Percentiles rank a stretch among this genome's conserved stretches.
Conservation (phyloP, 164 flowering plant genomes). For the Tinospora cordifolia region DNA sequence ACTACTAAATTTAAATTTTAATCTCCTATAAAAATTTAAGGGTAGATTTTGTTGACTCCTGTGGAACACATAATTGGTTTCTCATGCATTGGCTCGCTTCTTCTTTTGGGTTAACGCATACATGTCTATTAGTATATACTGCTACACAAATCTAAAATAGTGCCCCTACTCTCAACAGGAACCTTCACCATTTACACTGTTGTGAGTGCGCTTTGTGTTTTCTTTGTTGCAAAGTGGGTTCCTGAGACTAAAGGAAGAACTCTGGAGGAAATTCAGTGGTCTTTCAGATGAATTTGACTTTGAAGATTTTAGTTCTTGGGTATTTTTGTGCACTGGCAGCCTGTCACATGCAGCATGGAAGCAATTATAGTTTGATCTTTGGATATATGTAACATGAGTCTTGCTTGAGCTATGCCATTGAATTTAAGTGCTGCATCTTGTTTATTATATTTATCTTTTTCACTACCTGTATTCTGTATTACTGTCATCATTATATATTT, state of each 20-base stretch:
- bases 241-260: constrained; percentile 85
- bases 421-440: neutral
- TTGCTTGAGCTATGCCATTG: neutral
- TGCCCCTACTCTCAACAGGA: constrained; percentile 33
- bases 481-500: neutral
- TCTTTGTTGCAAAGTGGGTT: constrained; percentile 53
- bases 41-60: neutral
- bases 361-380: neutral
- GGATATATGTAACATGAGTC: neutral
- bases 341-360: neutral
- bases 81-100: neutral
- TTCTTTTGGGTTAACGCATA: neutral
- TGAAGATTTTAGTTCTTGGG: neutral
- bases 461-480: neutral
- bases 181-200: constrained; percentile 59
- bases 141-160: constrained; percentile 6
- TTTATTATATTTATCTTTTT: neutral
- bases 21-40: neutral
- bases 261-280: constrained; percentile 67
- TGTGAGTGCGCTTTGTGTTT: constrained; percentile 52
- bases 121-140: neutral
- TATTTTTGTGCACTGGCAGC: neutral
- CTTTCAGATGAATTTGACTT: constrained; percentile 42
- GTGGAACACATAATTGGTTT: neutral
- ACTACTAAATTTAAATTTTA: neutral